phyloP scores from a whole-genome alignment of 1,139 yeast genomes.

The Fermentozyma sake region DNA sequence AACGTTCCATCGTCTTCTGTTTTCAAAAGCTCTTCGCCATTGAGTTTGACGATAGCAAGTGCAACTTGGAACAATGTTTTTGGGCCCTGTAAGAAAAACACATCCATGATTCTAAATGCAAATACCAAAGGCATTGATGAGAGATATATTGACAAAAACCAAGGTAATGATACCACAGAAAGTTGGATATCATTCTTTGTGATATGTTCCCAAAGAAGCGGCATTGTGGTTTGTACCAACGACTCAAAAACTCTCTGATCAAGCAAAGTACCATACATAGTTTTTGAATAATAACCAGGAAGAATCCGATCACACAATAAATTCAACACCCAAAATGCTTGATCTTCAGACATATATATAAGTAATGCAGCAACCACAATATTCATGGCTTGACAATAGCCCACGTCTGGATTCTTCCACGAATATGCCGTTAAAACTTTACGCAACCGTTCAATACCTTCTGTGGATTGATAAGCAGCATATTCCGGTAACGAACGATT shows the following conservation, averaged over 20 bases:
- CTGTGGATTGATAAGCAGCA: constrained; percentile 82
- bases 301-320: constrained; percentile 79
- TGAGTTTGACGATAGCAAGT: constrained; percentile 76
- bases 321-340: constrained; percentile 91
- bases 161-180: constrained; percentile 92
- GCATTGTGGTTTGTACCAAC: constrained; percentile 85
- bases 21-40: constrained; percentile 75
- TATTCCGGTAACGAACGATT: constrained; percentile 94
- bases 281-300: constrained; percentile 94
- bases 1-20: constrained; percentile 93
- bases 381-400: constrained; percentile 99
- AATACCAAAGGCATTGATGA: constrained; percentile 93
- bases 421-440: constrained; percentile 90
- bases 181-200: constrained; percentile 77
- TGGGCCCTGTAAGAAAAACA: constrained; percentile 87
- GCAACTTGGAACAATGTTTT: constrained; percentile 90
- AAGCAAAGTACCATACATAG: constrained; percentile 94
- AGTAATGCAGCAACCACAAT: constrained; percentile 92
- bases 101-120: constrained; percentile 89
- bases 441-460: constrained; percentile 80
- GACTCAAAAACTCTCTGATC: constrained; percentile 94
- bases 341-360: constrained; percentile 94
- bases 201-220: constrained; percentile 82
- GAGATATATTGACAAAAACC: constrained; percentile 89
- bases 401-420: constrained; percentile 96